Percentiles rank a stretch among this genome's conserved stretches.
Conservation (phyloP, 2,329 filamentous ascomycete genomes). For the Talaromyces sp. region DNA sequence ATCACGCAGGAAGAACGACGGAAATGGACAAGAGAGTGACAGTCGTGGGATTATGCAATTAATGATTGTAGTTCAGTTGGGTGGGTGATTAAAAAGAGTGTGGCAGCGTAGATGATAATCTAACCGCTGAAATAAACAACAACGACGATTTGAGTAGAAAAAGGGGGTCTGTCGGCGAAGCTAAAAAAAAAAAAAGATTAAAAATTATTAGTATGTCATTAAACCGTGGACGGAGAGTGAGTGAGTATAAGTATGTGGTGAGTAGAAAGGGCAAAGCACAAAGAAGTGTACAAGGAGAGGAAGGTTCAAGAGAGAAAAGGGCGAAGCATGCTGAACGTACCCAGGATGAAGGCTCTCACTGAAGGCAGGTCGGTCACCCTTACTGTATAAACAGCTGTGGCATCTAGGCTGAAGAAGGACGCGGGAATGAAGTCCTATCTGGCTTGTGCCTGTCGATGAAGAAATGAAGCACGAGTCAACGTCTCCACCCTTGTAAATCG, state of each 20-base stretch:
- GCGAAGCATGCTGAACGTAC: conserved; percentile 26
- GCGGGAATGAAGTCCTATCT: conserved; percentile 38
- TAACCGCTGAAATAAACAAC: conserved; percentile 27
- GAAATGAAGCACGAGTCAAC: conserved; percentile 44
- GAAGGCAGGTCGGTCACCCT: conserved; percentile 39
- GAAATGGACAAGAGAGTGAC: conserved; percentile 45
- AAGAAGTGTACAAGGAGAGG: conserved; percentile 11
- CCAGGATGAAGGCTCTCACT: conserved; percentile 37
- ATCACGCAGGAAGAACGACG: conserved; percentile 36
- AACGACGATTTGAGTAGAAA: conserved; percentile 12
- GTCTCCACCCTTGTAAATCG: conserved; percentile 40
- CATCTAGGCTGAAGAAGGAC: conserved; percentile 38
- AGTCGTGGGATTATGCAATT: conserved; percentile 42
- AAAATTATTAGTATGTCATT: conserved; percentile 24
- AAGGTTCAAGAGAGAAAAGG: conserved; percentile 10
- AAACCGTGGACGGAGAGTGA: background rate
- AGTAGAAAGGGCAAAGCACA: conserved; percentile 5
- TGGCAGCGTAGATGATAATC: conserved; percentile 41
- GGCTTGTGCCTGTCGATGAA: conserved; percentile 33
- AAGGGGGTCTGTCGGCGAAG: conserved; percentile 26
- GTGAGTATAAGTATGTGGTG: conserved; percentile 16
- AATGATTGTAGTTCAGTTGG: conserved; percentile 58
- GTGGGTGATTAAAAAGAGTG: conserved; percentile 42
- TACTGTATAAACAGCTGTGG: conserved; percentile 40
- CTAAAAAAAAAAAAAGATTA: conserved; percentile 22